A percentile compares a stretch with the other conserved stretches of the same genome.
phyloP scores from a whole-genome alignment of 192 early-diverging fungal genomes.

The Coemansia asiatica region DNA sequence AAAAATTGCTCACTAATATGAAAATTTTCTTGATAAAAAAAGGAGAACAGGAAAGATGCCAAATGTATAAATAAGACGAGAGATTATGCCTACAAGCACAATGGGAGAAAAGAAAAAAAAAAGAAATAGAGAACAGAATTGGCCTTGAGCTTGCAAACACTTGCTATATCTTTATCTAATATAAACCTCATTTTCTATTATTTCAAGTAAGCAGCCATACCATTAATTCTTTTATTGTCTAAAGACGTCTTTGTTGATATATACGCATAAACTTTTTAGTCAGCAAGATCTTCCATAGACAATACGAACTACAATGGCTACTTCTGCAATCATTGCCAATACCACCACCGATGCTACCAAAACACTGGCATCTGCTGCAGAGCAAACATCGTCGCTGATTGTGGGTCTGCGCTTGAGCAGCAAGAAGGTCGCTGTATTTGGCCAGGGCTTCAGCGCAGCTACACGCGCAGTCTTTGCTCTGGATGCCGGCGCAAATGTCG shows the following conservation, averaged over 20 bases:
- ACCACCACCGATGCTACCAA: too few relatives aligned
- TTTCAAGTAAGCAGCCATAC: neutral
- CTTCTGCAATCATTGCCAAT: too few relatives aligned
- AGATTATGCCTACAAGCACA: neutral
- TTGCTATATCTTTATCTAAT: neutral
- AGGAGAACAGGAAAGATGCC: too few relatives aligned
- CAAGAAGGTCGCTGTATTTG: slow-evolving; percentile 63
- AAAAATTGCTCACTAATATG: too few relatives aligned
- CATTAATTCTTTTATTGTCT: too few relatives aligned
- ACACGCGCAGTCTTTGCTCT: slow-evolving; percentile 67
- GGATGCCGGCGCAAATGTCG: slow-evolving; percentile 68
- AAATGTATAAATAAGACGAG: too few relatives aligned
- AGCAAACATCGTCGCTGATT: slow-evolving; percentile 39
- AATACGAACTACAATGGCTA: too few relatives aligned
- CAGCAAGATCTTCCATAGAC: too few relatives aligned
- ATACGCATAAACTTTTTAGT: too few relatives aligned
- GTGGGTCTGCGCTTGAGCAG: slow-evolving; percentile 43
- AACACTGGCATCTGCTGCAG: slow-evolving; percentile 6
- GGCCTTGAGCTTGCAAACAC: neutral
- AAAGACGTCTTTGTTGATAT: too few relatives aligned
- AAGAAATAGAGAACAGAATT: neutral
- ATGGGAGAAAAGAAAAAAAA: neutral
- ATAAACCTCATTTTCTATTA: neutral
- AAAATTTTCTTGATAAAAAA: neutral
- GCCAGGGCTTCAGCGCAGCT: slow-evolving; percentile 64